Conservation (phyloP, 352 stramenopile genomes). For the Globisporangium orthogonon region DNA sequence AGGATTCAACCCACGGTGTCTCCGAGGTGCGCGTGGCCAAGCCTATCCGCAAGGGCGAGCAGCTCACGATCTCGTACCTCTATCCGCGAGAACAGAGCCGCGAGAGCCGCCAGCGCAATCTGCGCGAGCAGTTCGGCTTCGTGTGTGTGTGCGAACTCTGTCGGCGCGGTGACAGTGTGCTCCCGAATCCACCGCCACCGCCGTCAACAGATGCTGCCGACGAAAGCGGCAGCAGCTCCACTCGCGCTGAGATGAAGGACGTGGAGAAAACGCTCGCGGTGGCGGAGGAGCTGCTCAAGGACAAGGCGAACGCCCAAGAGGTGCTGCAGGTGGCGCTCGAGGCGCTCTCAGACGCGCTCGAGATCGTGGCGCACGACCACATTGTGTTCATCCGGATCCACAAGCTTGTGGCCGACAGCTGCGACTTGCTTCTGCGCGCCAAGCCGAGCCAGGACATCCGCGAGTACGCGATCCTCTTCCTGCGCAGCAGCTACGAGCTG, state of each 20-base stretch:
- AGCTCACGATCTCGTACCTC: conserved; percentile 92
- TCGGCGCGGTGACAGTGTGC: conserved; percentile 56
- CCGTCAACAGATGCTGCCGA: conserved; percentile 12
- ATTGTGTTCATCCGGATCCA: conserved; percentile 88
- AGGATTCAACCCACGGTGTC: conserved; percentile 41
- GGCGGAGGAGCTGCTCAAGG: conserved; percentile 61
- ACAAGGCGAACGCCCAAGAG: conserved; percentile 29
- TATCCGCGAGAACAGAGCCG: conserved; percentile 88
- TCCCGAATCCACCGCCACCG: conserved; percentile 23
- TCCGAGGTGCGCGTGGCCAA: conserved; percentile 90
- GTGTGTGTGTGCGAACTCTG: conserved; percentile 67
- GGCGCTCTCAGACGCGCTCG: conserved; percentile 72
- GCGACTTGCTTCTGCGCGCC: conserved; percentile 72
- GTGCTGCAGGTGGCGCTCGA: conserved; percentile 72
- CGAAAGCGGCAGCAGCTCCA: neutral
- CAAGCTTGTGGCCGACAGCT: conserved; percentile 88
- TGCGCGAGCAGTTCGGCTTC: conserved; percentile 92
- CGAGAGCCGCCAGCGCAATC: conserved; percentile 61
- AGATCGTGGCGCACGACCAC: conserved; percentile 81
- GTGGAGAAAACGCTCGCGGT: conserved; percentile 58
- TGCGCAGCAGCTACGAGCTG: conserved; percentile 82
- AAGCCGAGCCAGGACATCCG: conserved; percentile 56
- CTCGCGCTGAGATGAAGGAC: conserved; percentile 29
- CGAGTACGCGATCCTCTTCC: conserved; percentile 84
- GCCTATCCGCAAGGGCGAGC: conserved; percentile 78